Evolutionary conservation across 2,329 filamentous ascomycete species (phyloP).

Genomic region (Dryadomyces quercus-mongolicae): DNA sequence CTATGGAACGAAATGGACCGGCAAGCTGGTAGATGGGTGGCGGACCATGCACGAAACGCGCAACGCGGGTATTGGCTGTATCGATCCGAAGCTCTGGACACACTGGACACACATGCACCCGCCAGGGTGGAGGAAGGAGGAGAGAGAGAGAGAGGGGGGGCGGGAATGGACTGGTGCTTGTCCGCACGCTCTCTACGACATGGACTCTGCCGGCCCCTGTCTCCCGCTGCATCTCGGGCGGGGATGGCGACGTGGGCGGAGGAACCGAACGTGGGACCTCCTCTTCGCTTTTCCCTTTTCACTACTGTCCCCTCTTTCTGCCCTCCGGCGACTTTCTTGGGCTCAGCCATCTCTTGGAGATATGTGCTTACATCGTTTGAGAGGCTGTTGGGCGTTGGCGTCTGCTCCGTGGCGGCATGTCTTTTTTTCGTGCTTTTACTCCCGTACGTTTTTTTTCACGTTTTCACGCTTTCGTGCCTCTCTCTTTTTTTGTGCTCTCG

Average conservation of each 20-base stretch:
- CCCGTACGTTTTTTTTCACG: not conserved
- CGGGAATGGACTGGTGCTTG: not conserved
- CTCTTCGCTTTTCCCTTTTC: not conserved
- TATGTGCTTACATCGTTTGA: not conserved
- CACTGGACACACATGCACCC: not conserved
- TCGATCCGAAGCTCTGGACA: not conserved
- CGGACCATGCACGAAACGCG: not conserved
- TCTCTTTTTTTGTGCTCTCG: not conserved
- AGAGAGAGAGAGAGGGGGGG: not conserved
- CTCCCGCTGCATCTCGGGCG: not conserved
- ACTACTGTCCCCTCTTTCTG: not conserved
- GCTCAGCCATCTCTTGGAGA: not conserved
- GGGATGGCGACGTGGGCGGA: not conserved
- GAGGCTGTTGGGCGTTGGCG: constrained; percentile 1
- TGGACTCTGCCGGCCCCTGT: not conserved
- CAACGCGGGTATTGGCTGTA: not conserved
- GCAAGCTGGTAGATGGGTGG: not conserved
- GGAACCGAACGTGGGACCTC: not conserved
- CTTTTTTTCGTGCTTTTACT: not conserved
- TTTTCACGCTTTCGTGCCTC: not conserved
- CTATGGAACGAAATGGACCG: not conserved
- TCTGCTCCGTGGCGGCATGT: not conserved
- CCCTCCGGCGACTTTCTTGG: not conserved
- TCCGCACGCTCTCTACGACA: not conserved
- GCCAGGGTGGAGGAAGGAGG: not conserved